Evolutionary conservation across 2,329 filamentous ascomycete species (phyloP), one percentile per base, ranked within the genome.

Genomic region (Trichoderma sp.): DNA sequence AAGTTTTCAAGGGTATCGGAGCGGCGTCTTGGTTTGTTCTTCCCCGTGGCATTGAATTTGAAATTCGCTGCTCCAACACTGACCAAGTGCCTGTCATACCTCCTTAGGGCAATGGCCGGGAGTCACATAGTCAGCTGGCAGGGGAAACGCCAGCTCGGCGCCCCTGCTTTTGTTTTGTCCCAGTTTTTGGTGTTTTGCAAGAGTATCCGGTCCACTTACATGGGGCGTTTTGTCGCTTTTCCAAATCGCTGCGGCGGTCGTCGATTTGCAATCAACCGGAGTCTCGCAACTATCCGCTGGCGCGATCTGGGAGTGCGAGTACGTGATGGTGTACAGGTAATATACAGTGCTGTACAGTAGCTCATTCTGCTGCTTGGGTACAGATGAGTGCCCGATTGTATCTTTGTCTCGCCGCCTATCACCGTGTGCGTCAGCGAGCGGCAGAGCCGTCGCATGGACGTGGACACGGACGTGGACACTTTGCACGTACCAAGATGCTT

Each of bases 1-100:
- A 51, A 26, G n/a, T 60, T 68, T 60, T 34, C 65, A 68, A 68
- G 65, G 65, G 65, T 68, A 60, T 68, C 65, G 65, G 65, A 47
- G 26, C 32, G 51, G 64, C 64, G 32, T 39, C 32, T 67, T 39
- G 47, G 34, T 68, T 58, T 68, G 36, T 39, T 39, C 36, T 7
- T 39, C 36, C 8, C 34, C 39, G 4, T 47, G 43, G 43, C 18
- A 47, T 47, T 43, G 53, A 53, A 47, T 68, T 68, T 68, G 65
- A 68, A 43, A 43, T 58, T 68, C 18, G 28, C n/a, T 60, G 28
- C 12, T 47, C 21, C n/a, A 18, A 30, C 53, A 26, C n/a, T 12
- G 34, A 8, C 36, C 18, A 18, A 24, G 26, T 15, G 36, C 18
- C 18, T 24, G 53, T 68, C 53, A 43, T 47, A 68, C 34, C 36